Percentiles rank a stretch among this genome's conserved stretches.
Evolutionary conservation across 257 asterid species (phyloP).

Genomic region (Pogostemon cablin): DNA sequence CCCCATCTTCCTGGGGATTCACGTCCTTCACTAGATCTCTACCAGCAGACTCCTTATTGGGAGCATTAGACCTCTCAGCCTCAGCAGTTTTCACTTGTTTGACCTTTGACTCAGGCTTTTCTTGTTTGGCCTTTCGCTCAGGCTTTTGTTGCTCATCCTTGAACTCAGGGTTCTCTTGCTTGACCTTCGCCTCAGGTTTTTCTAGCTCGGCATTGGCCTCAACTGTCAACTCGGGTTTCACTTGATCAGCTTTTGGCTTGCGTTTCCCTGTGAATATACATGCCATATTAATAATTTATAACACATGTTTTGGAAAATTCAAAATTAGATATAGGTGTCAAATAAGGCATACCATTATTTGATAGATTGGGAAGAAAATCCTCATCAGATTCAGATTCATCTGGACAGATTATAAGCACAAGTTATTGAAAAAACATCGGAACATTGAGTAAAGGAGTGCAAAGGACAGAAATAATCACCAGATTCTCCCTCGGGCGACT

Average conservation of each 20-base stretch:
- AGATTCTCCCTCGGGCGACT: slow-evolving; percentile 38
- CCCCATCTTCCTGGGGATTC: slow-evolving; percentile 41
- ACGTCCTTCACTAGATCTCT: slow-evolving; percentile 51
- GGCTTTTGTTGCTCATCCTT: neutral
- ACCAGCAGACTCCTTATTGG: slow-evolving; percentile 47
- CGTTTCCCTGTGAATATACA: slow-evolving; percentile 40
- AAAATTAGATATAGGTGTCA: neutral
- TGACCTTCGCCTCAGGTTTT: neutral
- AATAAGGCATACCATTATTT: slow-evolving; percentile 47
- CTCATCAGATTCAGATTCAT: slow-evolving; percentile 52
- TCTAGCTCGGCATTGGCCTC: neutral
- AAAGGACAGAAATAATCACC: slow-evolving; percentile 38
- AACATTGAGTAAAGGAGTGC: neutral
- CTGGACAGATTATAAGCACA: slow-evolving; percentile 36
- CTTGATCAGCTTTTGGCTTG: neutral
- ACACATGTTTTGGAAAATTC: neutral
- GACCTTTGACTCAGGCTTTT: neutral
- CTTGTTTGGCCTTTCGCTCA: no score
- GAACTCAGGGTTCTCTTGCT: neutral
- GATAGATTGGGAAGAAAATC: slow-evolving; percentile 40
- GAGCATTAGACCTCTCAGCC: slow-evolving; percentile 37
- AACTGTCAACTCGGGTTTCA: slow-evolving; percentile 27
- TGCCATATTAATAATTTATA: neutral
- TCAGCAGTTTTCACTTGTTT: slow-evolving; percentile 40
- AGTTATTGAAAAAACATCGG: neutral